Conservation (phyloP, 139 green algal genomes). For the Micractinium sp. region DNA sequence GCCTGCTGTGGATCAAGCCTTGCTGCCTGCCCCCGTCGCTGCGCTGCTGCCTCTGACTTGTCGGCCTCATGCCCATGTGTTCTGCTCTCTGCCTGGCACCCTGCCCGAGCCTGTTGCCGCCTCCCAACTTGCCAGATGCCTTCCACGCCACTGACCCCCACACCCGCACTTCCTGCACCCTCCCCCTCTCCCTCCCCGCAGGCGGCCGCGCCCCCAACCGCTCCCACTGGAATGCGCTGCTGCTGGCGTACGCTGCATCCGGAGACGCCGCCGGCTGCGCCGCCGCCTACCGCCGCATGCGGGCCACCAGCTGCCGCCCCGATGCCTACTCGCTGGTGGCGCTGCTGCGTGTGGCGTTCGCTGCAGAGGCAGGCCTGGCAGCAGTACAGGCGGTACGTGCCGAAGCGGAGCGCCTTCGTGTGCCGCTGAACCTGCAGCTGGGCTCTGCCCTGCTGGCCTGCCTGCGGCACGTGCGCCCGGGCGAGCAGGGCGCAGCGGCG, state of each 20-base stretch:
- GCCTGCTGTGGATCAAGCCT: not conserved
- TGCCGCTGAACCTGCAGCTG: slow-evolving; percentile 28
- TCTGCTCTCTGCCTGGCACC: not conserved
- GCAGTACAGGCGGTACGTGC: slow-evolving; percentile 12
- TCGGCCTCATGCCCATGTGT: not conserved
- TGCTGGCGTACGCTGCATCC: slow-evolving; percentile 29
- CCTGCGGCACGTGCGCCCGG: slow-evolving; percentile 27
- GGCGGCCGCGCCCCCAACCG: slow-evolving; percentile 25
- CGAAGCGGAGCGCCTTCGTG: not conserved
- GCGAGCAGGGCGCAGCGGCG: not conserved
- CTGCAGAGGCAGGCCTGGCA: not conserved
- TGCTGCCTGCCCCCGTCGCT: not conserved
- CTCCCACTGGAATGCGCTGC: slow-evolving; percentile 49
- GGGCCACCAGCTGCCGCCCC: slow-evolving; percentile 1
- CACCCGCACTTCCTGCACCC: not conserved
- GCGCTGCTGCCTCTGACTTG: not conserved
- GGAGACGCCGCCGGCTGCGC: not conserved
- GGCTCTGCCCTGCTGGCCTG: slow-evolving; percentile 33
- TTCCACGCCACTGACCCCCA: too few species aligned
- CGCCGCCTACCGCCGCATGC: slow-evolving; percentile 33
- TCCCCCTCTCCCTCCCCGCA: not conserved
- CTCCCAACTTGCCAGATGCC: too few species aligned
- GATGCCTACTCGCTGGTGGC: slow-evolving; percentile 42
- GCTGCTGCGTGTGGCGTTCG: slow-evolving; percentile 9
- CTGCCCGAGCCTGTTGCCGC: not conserved